Evolutionary conservation across 2,329 filamentous ascomycete species (phyloP), one percentile per base, ranked within the genome.

Genomic region (Capronia epimyces): DNA sequence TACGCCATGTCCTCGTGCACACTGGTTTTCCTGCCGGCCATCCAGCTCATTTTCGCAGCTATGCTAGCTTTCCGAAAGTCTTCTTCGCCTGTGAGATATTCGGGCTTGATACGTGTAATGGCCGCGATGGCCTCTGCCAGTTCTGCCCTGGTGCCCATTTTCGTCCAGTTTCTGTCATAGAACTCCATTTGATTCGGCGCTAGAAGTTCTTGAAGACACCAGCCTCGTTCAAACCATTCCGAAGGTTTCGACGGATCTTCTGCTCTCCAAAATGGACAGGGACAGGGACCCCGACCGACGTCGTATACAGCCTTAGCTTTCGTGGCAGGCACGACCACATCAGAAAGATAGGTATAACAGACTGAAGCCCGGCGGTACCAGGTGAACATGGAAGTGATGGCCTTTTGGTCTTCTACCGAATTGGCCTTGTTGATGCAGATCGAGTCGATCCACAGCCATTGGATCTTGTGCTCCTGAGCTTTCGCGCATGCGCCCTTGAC

Each of bases 401-500:
- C 59, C 32, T 37, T 12, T 56, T 60, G 2, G 55, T 37, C 49
- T 61, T 63, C 53, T 5, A 27, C 25, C 5, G 25, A 27, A 27
- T 27, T 27, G 25, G 25, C 25, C 25, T 27, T 27, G 25, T 27
- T 27, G 20, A 62, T 63, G 37, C 59, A 61, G 43, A 59, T 62
- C 3, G 56, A 62, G 41, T 63, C 61, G 9, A 63, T 49, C 61
- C 61, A 63, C 7, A 62, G 54, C 13, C 62, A 62, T 37, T 47
- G 13, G 10, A 56, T n/a, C 2, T 27, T 40, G 18, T 50, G 27
- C 12, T 46, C 32, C 32, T 36, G 32, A 18, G 13, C 32, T 36
- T n/a, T 36, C 16, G 32, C 32, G 13, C 32, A 36, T 27, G 25
- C 32, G 16, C 13, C 12, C 6, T 36, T 36, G 32, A 36, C 12